Base-by-base conservation (phyloP, 148 eudicot genomes). In the Agrostemma githago region DNA sequence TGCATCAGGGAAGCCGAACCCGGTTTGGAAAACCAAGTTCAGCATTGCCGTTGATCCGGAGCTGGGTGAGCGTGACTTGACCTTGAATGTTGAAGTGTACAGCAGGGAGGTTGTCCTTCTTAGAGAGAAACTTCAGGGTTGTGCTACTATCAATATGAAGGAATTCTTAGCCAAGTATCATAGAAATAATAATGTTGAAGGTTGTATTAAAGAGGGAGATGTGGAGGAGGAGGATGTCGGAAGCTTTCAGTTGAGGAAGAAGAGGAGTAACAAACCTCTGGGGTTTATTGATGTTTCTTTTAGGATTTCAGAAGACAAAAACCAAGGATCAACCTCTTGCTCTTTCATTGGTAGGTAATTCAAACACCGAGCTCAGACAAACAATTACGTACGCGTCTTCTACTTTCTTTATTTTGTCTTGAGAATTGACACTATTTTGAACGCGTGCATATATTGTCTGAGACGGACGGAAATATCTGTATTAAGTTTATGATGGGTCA, bases 201-300 rank as follows among this genome's bases (percentile, higher is more conserved):
- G 79, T 16, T 73, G 81, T 2, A 26, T 0, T 26, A 80, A 84
- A 67, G 77, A 82, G 21, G 86, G 39, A 5, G 12, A 76, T 70
- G 89, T 85, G 71, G 93, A 90, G 74, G 83, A 86, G 0, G 89
- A 87, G 71, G 93, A 90, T 75, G 83, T 87, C 0, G 96, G 93
- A n/a, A 93, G 98, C 80, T 93, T 90, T 76, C 93, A 93, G 81
- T 71, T 93, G 78, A 75, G 93, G 73, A 85, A 69, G 78, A 85
- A 54, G 75, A 88, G 72, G 61, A 86, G 89, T 4, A 71, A 72
- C 62, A 88, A 93, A 70, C 85, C 92, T 70, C 88, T 77, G 61
- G 96, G 98, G 11, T 88, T 93, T 78, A 82, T 93, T 62, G 98
- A 93, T 86, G 82, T 93, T 58, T 93, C 96, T 12, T 82, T 93